Evolutionary conservation across 768 basidiomycete species (phyloP).

Genomic region (Nevesoporus exiguus): DNA sequence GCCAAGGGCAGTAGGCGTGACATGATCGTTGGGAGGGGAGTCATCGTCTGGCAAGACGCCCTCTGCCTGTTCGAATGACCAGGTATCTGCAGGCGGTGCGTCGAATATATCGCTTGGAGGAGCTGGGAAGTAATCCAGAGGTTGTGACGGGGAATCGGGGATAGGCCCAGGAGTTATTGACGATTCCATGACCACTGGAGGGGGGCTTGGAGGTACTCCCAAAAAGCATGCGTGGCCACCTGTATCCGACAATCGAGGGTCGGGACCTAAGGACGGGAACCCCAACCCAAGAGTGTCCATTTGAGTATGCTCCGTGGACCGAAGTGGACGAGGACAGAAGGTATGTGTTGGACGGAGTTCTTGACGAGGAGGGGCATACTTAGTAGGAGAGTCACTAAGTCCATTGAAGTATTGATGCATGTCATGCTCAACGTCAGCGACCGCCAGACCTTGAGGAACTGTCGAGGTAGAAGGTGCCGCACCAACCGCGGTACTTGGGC

Average conservation of each 20-base stretch:
- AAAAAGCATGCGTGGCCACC: slow-evolving; percentile 21
- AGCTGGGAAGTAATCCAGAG: background rate
- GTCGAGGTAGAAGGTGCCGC: background rate
- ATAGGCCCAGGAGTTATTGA: background rate
- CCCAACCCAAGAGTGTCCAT: slow-evolving; percentile 2
- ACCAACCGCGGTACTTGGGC: background rate
- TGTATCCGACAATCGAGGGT: slow-evolving; percentile 4
- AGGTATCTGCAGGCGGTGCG: background rate
- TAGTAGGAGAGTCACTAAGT: slow-evolving; percentile 22
- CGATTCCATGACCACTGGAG: background rate
- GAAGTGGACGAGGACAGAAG: slow-evolving; percentile 9
- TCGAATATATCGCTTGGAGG: slow-evolving; percentile 9
- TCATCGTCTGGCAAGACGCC: background rate
- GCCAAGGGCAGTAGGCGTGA: background rate
- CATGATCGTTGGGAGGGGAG: background rate
- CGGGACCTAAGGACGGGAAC: slow-evolving; percentile 6
- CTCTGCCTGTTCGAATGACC: slow-evolving; percentile 11
- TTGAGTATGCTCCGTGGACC: background rate
- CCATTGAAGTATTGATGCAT: slow-evolving; percentile 30
- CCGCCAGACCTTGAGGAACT: background rate
- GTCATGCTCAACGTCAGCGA: slow-evolving; percentile 18
- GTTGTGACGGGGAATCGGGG: background rate
- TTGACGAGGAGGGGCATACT: slow-evolving; percentile 1
- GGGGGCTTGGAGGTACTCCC: slow-evolving; percentile 28
- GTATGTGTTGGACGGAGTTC: slow-evolving; percentile 1